These are phyloP conservation scores for Kwoniella newhampshirensis DNA, from an alignment of 768 basidiomycete genomes.

Conservation along the genomic window DNA sequence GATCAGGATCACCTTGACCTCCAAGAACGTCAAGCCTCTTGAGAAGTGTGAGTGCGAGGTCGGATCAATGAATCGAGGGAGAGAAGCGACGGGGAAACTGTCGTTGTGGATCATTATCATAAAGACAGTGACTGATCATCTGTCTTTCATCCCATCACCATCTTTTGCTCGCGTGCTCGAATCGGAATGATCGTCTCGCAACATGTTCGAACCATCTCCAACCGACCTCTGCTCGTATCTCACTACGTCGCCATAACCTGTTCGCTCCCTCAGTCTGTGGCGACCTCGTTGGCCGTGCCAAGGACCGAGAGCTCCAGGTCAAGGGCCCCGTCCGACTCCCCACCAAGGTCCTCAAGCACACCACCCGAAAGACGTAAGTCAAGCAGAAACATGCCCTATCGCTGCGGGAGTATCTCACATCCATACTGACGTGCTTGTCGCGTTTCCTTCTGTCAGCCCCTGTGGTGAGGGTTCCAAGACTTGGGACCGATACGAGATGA, in stretches of 20 bases:
- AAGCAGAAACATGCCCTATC: background rate
- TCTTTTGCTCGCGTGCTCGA: too few species aligned
- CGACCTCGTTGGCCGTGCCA: slow-evolving; percentile 96
- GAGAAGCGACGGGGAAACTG: background rate
- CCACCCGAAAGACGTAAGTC: slow-evolving; percentile 91
- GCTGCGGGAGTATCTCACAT: background rate
- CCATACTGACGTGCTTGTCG: slow-evolving; percentile 1
- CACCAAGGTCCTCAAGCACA: slow-evolving; percentile 98
- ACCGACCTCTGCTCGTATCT: background rate
- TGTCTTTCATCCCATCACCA: too few species aligned
- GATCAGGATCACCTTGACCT: slow-evolving; percentile 98
- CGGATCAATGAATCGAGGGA: background rate
- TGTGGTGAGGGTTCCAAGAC: slow-evolving; percentile 99
- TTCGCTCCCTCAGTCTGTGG: slow-evolving; percentile 67
- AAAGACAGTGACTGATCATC: too few species aligned
- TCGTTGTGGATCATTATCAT: too few species aligned
- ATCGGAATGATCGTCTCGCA: too few species aligned
- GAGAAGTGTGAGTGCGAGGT: slow-evolving; percentile 77
- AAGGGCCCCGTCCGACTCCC: slow-evolving; percentile 98
- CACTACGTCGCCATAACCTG: background rate
- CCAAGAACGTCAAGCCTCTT: slow-evolving; percentile 94
- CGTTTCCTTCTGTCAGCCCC: slow-evolving; percentile 61
- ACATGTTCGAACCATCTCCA: background rate
- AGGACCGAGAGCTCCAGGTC: slow-evolving; percentile 99
- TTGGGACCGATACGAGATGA: slow-evolving; percentile 99